phyloP scores from a whole-genome alignment of 164 flowering plant species.

The Magnolia kwangsiensis region DNA sequence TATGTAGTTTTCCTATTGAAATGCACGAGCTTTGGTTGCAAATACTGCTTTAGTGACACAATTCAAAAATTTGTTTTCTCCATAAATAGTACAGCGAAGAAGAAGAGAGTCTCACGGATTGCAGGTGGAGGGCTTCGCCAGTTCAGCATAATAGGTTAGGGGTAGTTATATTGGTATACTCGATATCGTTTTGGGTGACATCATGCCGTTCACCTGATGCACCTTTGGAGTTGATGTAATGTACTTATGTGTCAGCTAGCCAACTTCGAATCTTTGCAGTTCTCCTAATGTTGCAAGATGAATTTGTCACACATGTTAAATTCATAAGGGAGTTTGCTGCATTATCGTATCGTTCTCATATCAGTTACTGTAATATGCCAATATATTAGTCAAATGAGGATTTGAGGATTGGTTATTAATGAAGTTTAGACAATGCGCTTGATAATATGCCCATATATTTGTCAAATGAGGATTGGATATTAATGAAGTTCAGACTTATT shows the following conservation, averaged over 20 bases:
- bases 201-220: neutral
- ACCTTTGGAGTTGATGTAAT: neutral
- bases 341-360: no score
- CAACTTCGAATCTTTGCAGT: neutral
- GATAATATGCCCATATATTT: no score
- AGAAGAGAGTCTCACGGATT: slow-evolving; percentile 17
- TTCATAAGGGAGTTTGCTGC: no score
- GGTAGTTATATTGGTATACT: neutral
- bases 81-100: slow-evolving; percentile 9
- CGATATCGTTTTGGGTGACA: neutral
- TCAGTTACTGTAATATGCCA: no score
- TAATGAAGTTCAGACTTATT: neutral
- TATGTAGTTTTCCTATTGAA: neutral
- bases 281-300: no score
- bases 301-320: no score
- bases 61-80: slow-evolving; percentile 2
- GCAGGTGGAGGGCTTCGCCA: slow-evolving; percentile 26
- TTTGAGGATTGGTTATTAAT: no score
- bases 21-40: neutral
- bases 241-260: neutral
- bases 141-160: slow-evolving; percentile 19
- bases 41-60: neutral
- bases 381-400: no score
- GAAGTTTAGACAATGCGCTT: no score
- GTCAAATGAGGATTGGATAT: no score